A percentile compares a stretch with the other conserved stretches of the same genome.
These are phyloP conservation scores for Cyathus striatus DNA, from an alignment of 768 basidiomycete genomes.

Conservation along the genomic window DNA sequence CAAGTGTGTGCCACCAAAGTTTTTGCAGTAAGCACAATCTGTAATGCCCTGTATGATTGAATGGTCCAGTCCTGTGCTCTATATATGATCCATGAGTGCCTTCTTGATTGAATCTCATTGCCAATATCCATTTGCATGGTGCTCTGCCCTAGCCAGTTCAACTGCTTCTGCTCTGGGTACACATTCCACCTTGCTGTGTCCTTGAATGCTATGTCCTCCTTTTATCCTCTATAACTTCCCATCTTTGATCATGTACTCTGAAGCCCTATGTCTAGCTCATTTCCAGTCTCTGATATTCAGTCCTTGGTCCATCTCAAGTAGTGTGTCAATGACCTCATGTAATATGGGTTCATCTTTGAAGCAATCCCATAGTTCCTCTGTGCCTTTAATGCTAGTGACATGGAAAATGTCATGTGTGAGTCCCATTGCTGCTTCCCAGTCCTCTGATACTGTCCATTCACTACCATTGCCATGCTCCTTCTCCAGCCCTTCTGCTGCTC, in stretches of 20 bases:
- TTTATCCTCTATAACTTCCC: constrained; percentile 19
- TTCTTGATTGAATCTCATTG: constrained; percentile 26
- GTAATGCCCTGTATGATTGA: constrained; percentile 18
- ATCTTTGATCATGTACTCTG: constrained; percentile 18
- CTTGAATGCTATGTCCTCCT: constrained; percentile 8
- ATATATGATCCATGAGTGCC: constrained; percentile 16
- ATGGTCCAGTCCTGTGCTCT: constrained; percentile 20
- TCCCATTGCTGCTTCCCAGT: constrained; percentile 11
- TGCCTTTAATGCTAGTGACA: background rate
- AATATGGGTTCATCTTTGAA: constrained; percentile 18
- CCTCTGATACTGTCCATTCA: constrained; percentile 19
- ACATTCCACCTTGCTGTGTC: constrained; percentile 18
- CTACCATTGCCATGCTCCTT: constrained; percentile 13
- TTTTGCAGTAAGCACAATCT: constrained; percentile 20
- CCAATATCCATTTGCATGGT: constrained; percentile 23
- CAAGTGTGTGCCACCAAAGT: constrained; percentile 22
- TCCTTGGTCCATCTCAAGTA: constrained; percentile 14
- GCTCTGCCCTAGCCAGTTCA: constrained; percentile 12
- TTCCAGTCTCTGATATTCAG: constrained; percentile 7
- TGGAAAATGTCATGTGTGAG: constrained; percentile 14
- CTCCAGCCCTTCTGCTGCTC: constrained; percentile 9
- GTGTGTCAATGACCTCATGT: constrained; percentile 14
- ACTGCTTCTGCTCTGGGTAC: constrained; percentile 18
- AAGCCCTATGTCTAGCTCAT: constrained; percentile 16
- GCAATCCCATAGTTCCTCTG: constrained; percentile 4